These are phyloP conservation scores for Sungouiozyma ichnusensis DNA, from an alignment of 805 yeast genomes.

Conservation along the genomic window DNA sequence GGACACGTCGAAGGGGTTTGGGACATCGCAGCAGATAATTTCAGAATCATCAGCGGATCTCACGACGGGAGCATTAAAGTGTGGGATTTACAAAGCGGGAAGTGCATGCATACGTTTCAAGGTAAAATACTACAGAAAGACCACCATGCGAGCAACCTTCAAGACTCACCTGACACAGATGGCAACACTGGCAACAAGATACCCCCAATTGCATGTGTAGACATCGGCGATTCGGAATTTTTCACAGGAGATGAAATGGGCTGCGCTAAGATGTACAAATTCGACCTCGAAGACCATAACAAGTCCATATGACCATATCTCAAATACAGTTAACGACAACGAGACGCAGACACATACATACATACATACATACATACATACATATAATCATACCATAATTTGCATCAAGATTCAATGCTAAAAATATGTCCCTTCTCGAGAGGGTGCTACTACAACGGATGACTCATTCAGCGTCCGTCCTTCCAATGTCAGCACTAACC, in stretches of 20 bases:
- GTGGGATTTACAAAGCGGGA: conserved; percentile 94
- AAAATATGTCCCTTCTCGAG: no score
- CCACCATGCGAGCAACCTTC: background rate
- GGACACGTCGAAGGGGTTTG: conserved; percentile 98
- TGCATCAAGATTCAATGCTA: background rate
- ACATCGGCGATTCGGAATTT: conserved; percentile 77
- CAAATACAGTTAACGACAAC: no score
- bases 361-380: conserved; percentile 1
- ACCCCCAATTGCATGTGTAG: conserved; percentile 50
- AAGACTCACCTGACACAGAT: background rate
- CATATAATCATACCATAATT: background rate
- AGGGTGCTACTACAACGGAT: no score
- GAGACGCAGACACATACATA: no score
- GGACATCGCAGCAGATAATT: conserved; percentile 93
- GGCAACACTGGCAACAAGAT: conserved; percentile 7
- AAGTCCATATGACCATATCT: conserved; percentile 4
- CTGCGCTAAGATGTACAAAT: conserved; percentile 70
- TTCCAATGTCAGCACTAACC: no score
- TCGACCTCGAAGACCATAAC: conserved; percentile 37
- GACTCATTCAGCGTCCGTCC: no score
- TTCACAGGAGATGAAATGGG: conserved; percentile 90
- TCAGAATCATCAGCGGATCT: conserved; percentile 88
- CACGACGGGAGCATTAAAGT: conserved; percentile 86
- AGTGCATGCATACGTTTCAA: conserved; percentile 85
- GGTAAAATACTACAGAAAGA: conserved; percentile 31